Percentiles rank a stretch among this genome's conserved stretches.
Evolutionary conservation across 345 rosid genomes (phyloP).

Genomic region (Conringia planisiliqua): DNA sequence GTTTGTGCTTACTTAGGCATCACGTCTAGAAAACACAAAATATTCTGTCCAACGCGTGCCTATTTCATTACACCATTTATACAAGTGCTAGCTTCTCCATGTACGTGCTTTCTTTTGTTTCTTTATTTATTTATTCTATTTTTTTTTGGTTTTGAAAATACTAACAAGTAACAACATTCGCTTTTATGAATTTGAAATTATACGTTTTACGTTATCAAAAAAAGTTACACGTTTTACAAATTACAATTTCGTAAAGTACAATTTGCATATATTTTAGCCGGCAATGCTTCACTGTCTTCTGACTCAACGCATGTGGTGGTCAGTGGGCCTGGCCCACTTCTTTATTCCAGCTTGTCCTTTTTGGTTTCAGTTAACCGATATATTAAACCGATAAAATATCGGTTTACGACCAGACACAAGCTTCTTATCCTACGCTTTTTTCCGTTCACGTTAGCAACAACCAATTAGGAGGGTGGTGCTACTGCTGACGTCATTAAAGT

Average conservation of each 20-base stretch:
- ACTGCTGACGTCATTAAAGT: constrained; percentile 15
- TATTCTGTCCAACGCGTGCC: constrained; percentile 5
- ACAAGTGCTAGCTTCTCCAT: not conserved
- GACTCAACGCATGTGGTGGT: constrained; percentile 60
- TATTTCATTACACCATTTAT: not conserved
- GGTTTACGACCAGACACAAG: constrained; percentile 38
- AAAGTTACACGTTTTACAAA: not conserved
- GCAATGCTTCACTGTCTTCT: constrained; percentile 48
- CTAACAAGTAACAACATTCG: not conserved
- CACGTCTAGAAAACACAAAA: constrained; percentile 3
- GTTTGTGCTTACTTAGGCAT: constrained; percentile 1
- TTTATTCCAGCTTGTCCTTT: not conserved
- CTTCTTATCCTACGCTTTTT: constrained; percentile 25
- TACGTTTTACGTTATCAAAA: not conserved
- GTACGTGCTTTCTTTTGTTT: not conserved
- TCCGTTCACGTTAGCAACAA: constrained; percentile 14
- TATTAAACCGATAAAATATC: constrained; percentile 23
- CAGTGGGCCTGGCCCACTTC: constrained; percentile 51
- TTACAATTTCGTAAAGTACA: constrained; percentile 1
- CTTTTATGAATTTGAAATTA: not conserved
- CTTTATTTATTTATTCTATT: too few species aligned
- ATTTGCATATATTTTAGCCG: constrained; percentile 24
- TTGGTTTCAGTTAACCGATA: not conserved
- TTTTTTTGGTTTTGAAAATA: not conserved
- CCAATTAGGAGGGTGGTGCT: not conserved